Evolutionary conservation across 192 early-diverging fungal genomes (phyloP), one percentile per base, ranked within the genome.

Genomic region (Fimicolochytrium jonesii): DNA sequence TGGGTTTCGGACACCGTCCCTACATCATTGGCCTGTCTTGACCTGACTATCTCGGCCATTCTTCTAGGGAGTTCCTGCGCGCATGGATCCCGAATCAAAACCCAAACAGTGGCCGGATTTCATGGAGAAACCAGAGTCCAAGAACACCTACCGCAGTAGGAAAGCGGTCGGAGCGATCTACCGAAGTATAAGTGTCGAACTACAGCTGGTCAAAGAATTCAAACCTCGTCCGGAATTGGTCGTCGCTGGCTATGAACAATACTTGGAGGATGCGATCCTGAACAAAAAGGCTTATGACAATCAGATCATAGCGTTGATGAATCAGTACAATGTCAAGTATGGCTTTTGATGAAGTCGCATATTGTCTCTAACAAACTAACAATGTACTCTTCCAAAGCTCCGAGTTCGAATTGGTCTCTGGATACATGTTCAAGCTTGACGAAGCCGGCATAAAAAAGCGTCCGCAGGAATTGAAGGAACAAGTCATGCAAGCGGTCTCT

Each of bases 41-140:
- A n/a, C n/a, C n/a, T n/a, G n/a, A n/a, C n/a, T n/a, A 32, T 34
- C 30, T 55, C 33, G n/a, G 84, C 81, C 0, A 1, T 34, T 18
- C 26, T 58, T 58, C 9, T 29, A 18, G 64, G 66, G 70, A 18
- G 73, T 68, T 15, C 81, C 88, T 20, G 86, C 82, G 2, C 35
- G 34, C 7, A 60, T 88, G 30, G 61, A 49, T 17, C 26, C 36
- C 0, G 77, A 77, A 7, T 62, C 85, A 1, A 39, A 63, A 23
- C 77, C 77, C 3, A 61, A 56, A 28, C 22, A 20, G 11, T 86
- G 76, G 26, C 89, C 89, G 5, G 86, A 88, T 52, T 91, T 88
- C 55, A 91, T 91, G 89, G 77, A 87, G 54, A 88, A 86, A 49
- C 56, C 45, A 9, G 35, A 66, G 4, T 61, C 69, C 6, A 81